Conservation (phyloP, 495 filamentous ascomycete genomes). For the Penicillium manginii region DNA sequence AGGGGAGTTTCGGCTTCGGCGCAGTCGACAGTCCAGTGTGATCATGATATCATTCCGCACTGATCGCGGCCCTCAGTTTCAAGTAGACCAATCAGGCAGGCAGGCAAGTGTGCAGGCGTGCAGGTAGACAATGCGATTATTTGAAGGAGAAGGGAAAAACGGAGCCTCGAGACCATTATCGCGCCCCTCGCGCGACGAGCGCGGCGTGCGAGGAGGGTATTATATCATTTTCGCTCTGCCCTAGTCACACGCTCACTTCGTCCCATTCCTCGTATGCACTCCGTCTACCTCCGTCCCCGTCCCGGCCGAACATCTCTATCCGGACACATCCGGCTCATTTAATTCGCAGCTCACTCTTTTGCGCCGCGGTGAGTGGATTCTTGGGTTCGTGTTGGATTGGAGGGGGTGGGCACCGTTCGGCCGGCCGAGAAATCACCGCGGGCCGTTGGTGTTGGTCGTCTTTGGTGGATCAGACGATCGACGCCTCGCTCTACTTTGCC, state of each 20-base stretch:
- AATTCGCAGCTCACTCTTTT: not conserved
- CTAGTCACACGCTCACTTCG: too few species aligned
- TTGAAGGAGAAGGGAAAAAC: too few species aligned
- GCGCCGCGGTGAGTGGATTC: not conserved
- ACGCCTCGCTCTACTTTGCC: not conserved
- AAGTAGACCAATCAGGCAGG: not conserved
- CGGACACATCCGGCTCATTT: not conserved
- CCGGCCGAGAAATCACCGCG: constrained; percentile 29
- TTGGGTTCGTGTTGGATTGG: not conserved
- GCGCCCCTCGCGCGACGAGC: too few species aligned
- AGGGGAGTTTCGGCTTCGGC: not conserved
- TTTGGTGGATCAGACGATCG: constrained; percentile 10
- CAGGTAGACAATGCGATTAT: too few species aligned
- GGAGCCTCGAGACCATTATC: too few species aligned
- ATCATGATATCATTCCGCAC: not conserved
- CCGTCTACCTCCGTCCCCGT: not conserved
- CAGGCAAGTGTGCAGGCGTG: too few species aligned
- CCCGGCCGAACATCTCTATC: not conserved
- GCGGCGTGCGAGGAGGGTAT: too few species aligned
- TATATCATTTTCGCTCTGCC: too few species aligned
- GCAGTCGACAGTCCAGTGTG: not conserved
- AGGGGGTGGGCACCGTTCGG: constrained; percentile 12
- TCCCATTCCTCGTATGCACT: not conserved
- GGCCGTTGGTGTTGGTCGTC: not conserved
- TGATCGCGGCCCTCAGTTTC: not conserved